A percentile compares a stretch with the other conserved stretches of the same genome.
phyloP scores from a whole-genome alignment of 345 rosid species.

The Diplotaxis tenuifolia region DNA sequence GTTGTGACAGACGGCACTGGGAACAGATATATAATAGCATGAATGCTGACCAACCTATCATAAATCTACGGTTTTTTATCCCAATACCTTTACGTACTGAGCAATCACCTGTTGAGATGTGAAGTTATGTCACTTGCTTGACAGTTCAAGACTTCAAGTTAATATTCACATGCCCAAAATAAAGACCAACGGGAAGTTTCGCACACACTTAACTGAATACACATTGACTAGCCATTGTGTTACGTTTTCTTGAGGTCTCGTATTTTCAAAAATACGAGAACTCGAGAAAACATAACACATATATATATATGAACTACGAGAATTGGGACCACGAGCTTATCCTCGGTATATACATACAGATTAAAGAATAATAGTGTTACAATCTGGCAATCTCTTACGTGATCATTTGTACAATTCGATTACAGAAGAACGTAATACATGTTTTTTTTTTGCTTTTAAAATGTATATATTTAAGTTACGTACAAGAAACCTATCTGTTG shows the following conservation, averaged over 20 bases:
- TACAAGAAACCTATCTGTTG: not conserved
- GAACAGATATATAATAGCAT: conserved; percentile 79
- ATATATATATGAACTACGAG: no score
- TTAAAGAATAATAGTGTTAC: not conserved
- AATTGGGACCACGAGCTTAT: not conserved
- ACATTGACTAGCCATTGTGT: no score
- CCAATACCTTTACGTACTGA: not conserved
- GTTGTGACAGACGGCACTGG: conserved; percentile 36
- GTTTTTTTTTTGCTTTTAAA: not conserved
- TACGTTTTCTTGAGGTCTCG: no score
- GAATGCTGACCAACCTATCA: no score
- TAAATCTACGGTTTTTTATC: not conserved
- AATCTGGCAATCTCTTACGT: not conserved
- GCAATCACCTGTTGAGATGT: not conserved
- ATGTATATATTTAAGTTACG: not conserved
- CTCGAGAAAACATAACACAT: not conserved
- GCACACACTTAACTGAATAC: no score
- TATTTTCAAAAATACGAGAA: not conserved
- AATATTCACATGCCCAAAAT: conserved; percentile 2
- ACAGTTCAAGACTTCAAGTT: conserved; percentile 18
- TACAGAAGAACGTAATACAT: not conserved
- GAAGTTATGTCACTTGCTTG: conserved; percentile 17
- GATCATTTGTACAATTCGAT: not conserved
- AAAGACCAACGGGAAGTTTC: not conserved
- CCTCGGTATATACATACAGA: no score